Evolutionary conservation across 2,329 filamentous ascomycete genomes (phyloP).

Genomic region (Thelonectria discophora): DNA sequence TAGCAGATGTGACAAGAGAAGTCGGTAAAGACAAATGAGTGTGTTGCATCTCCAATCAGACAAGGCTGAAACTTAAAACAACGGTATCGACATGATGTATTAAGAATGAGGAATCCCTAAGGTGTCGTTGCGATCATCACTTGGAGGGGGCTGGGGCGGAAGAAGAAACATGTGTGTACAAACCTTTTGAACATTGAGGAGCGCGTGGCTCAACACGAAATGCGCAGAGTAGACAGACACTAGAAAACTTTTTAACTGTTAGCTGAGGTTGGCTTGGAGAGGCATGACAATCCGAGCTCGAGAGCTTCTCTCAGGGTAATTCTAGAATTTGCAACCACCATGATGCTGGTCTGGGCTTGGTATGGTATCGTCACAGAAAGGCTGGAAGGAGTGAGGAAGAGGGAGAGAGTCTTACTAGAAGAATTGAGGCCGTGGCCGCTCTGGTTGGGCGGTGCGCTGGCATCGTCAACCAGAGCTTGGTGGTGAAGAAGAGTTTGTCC

Average conservation of each 20-base stretch:
- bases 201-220: conserved; percentile 21
- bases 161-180: conserved; percentile 39
- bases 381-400: conserved; percentile 1
- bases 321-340: conserved; percentile 64
- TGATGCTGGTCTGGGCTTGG: conserved; percentile 49
- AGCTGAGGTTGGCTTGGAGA: conserved; percentile 11
- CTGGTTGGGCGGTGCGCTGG: conserved; percentile 35
- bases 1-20: conserved; percentile 44
- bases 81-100: conserved; percentile 71
- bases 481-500: conserved; percentile 31
- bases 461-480: conserved; percentile 37
- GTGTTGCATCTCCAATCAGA: conserved; percentile 61
- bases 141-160: conserved; percentile 41
- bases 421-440: conserved; percentile 23
- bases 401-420: conserved; percentile 36
- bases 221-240: conserved; percentile 19
- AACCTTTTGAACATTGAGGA: conserved; percentile 56
- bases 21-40: conserved; percentile 32
- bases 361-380: conserved; percentile 58
- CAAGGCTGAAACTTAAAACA: conserved; percentile 72
- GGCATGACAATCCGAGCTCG: conserved; percentile 30
- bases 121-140: conserved; percentile 71
- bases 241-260: conserved; percentile 6
- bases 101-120: conserved; percentile 75
- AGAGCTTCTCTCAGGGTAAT: conserved; percentile 63